A percentile compares a stretch with the other conserved stretches of the same genome.
Conservation (phyloP, 1,284 basidiomycete genomes). For the Microbotryum lychnidis-dioicae region DNA sequence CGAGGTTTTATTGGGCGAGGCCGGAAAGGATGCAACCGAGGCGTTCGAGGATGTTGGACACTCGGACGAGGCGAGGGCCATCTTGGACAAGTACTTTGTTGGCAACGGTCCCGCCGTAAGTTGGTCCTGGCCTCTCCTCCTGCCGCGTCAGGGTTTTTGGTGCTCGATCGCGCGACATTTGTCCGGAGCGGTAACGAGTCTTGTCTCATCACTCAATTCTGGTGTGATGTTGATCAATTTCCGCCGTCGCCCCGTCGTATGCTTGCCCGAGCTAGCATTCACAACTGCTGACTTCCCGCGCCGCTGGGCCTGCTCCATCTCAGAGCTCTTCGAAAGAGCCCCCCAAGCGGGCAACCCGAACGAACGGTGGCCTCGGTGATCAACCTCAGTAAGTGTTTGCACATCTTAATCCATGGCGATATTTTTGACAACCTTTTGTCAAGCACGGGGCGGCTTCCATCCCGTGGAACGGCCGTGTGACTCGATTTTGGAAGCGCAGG, state of each 20-base stretch:
- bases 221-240: no score
- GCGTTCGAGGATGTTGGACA: slow-evolving; percentile 99
- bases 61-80: slow-evolving; percentile 92
- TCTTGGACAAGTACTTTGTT: slow-evolving; percentile 54
- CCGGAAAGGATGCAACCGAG: slow-evolving; percentile 92
- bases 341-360: no score
- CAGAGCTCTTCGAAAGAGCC: no score
- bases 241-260: background rate
- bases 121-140: slow-evolving; percentile 6
- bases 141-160: background rate
- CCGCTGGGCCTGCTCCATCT: background rate
- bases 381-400: no score
- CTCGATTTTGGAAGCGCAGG: no score
- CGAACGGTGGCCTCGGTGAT: no score
- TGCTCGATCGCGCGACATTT: background rate
- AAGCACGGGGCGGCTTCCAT: no score
- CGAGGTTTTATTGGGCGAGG: slow-evolving; percentile 90
- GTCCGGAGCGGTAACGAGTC: background rate
- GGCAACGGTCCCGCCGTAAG: slow-evolving; percentile 52
- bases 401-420: no score
- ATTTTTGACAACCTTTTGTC: no score
- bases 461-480: no score
- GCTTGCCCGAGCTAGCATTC: background rate
- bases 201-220: no score
- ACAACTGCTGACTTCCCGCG: background rate